Evolutionary conservation across 495 filamentous ascomycete genomes (phyloP).

Genomic region (Hyaloscypha finlandica): DNA sequence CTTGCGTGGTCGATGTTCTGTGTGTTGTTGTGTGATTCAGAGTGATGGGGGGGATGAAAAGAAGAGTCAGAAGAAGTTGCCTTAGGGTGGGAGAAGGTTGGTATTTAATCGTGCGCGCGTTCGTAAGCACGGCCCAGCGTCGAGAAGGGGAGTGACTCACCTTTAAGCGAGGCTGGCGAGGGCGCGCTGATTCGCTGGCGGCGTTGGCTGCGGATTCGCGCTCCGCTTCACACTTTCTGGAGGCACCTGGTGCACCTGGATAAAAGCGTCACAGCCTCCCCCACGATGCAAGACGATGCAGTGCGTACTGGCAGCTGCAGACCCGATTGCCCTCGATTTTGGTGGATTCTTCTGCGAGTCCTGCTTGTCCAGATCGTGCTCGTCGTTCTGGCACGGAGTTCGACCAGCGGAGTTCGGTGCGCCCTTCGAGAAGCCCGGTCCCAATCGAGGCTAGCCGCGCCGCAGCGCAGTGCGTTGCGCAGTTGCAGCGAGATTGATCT

Average conservation of each 20-base stretch:
- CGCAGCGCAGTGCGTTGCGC: background rate
- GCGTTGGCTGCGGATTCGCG: background rate
- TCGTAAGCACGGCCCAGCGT: conserved; percentile 1
- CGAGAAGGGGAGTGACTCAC: background rate
- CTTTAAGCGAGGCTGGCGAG: background rate
- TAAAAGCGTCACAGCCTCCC: background rate
- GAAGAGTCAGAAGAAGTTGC: conserved; percentile 23
- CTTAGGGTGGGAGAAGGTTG: background rate
- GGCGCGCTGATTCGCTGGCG: background rate
- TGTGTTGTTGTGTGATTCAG: conserved; percentile 29
- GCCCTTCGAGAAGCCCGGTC: conserved; percentile 1
- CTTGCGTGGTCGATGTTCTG: conserved; percentile 30
- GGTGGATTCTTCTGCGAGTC: background rate
- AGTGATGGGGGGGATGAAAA: conserved; percentile 23
- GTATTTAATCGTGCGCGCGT: background rate
- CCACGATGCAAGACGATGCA: background rate
- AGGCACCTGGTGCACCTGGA: no score
- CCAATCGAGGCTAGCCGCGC: background rate
- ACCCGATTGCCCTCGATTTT: background rate
- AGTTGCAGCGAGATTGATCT: background rate
- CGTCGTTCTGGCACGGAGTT: background rate
- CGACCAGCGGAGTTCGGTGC: background rate
- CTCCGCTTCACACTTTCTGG: background rate
- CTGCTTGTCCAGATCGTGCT: background rate
- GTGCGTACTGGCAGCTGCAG: background rate